phyloP scores from a whole-genome alignment of 2,329 filamentous ascomycete species.

The Gnomoniopsis smithogilvyi region DNA sequence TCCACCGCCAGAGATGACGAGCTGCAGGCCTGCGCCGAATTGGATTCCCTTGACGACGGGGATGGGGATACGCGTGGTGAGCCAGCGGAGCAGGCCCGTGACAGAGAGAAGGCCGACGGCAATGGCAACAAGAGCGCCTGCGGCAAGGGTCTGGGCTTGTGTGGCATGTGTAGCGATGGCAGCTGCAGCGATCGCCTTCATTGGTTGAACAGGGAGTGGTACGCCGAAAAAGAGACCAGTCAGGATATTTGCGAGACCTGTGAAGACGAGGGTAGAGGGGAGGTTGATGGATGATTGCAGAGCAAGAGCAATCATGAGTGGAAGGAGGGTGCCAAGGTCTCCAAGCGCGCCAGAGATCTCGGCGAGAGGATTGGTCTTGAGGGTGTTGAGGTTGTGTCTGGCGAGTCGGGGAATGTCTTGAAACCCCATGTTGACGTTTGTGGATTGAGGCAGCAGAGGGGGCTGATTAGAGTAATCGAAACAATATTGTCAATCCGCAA shows the following conservation, averaged over 20 bases:
- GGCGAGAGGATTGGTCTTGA: constrained; percentile 47
- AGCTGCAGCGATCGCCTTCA: constrained; percentile 81
- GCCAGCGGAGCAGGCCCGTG: constrained; percentile 74
- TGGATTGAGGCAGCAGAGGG: background rate
- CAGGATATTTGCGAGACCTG: constrained; percentile 79
- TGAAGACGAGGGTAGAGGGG: constrained; percentile 81
- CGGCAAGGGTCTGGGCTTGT: constrained; percentile 71
- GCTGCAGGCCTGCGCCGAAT: constrained; percentile 81
- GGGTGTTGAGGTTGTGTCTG: constrained; percentile 46
- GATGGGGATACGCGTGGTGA: constrained; percentile 72
- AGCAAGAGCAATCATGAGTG: constrained; percentile 83
- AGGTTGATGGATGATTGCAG: constrained; percentile 76
- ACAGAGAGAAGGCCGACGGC: constrained; percentile 73
- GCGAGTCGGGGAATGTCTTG: constrained; percentile 31
- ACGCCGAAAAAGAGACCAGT: constrained; percentile 84
- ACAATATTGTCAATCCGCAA: background rate
- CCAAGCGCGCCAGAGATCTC: constrained; percentile 87
- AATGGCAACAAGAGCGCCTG: constrained; percentile 74
- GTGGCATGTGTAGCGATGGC: constrained; percentile 71
- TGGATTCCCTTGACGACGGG: constrained; percentile 95
- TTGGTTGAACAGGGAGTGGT: constrained; percentile 87
- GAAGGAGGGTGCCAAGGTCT: constrained; percentile 85
- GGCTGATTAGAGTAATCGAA: background rate
- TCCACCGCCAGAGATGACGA: constrained; percentile 74
- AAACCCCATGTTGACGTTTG: constrained; percentile 19